These are phyloP conservation scores for Irpex sp. DNA, from an alignment of 1,284 basidiomycete species.

Conservation along the genomic window DNA sequence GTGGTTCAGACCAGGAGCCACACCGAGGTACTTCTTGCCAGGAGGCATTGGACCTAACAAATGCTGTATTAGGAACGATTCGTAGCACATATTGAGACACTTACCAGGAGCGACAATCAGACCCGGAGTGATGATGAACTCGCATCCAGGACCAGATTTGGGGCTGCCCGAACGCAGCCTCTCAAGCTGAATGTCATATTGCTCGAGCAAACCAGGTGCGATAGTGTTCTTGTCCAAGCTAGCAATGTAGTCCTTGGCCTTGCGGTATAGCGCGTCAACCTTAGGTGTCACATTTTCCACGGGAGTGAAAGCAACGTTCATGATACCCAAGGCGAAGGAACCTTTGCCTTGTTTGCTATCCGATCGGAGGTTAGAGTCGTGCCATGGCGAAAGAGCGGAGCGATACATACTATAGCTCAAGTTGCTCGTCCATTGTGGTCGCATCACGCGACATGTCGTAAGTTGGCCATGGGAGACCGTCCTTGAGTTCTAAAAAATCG, in stretches of 20 bases:
- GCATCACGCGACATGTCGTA: constrained; percentile 29
- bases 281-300: constrained; percentile 20
- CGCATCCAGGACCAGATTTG: constrained; percentile 19
- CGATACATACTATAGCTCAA: constrained; percentile 29
- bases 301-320: constrained; percentile 24
- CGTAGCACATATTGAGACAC: background rate
- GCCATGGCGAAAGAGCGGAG: background rate
- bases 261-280: constrained; percentile 23
- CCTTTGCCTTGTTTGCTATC: constrained; percentile 24
- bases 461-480: constrained; percentile 26
- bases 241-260: constrained; percentile 23
- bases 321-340: constrained; percentile 25
- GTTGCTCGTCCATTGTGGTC: constrained; percentile 22
- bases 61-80: too few relatives aligned
- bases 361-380: background rate
- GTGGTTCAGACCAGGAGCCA: constrained; percentile 26
- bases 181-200: constrained; percentile 33
- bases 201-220: constrained; percentile 28
- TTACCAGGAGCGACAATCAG: constrained; percentile 13
- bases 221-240: constrained; percentile 19
- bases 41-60: constrained; percentile 18
- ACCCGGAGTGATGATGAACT: constrained; percentile 22
- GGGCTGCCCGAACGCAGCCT: constrained; percentile 20
- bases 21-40: constrained; percentile 27
- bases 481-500: constrained; percentile 23